Conservation (phyloP, 2,329 filamentous ascomycete species). For the Paraconiothyrium sp. region DNA sequence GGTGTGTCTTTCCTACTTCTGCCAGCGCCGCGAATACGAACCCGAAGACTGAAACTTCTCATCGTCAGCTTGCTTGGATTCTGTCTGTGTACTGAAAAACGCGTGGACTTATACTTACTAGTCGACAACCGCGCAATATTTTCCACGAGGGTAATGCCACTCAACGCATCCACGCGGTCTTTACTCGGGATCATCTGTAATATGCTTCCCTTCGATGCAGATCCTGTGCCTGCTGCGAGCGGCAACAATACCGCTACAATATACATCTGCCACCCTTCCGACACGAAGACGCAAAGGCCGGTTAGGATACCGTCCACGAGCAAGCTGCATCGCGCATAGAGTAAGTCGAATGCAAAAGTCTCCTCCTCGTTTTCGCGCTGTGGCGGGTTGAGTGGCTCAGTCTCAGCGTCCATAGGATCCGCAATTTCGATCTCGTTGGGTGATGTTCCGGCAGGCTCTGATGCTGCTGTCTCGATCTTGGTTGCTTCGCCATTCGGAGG, state of each 20-base stretch:
- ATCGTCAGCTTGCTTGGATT: not conserved
- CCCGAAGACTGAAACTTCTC: slow-evolving; percentile 69
- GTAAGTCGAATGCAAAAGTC: slow-evolving; percentile 70
- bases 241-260: slow-evolving; percentile 71
- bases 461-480: slow-evolving; percentile 22
- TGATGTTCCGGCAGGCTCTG: slow-evolving; percentile 35
- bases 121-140: slow-evolving; percentile 72
- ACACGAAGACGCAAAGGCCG: slow-evolving; percentile 69
- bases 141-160: slow-evolving; percentile 75
- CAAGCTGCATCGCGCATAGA: slow-evolving; percentile 73
- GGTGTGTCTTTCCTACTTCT: slow-evolving; percentile 65
- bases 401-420: slow-evolving; percentile 60
- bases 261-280: slow-evolving; percentile 73
- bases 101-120: slow-evolving; percentile 25
- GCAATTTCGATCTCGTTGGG: slow-evolving; percentile 50
- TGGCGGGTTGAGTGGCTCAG: slow-evolving; percentile 56
- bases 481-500: slow-evolving; percentile 11
- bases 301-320: slow-evolving; percentile 72
- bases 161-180: slow-evolving; percentile 72
- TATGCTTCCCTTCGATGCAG: slow-evolving; percentile 77
- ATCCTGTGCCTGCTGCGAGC: slow-evolving; percentile 73
- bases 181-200: slow-evolving; percentile 72
- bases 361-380: slow-evolving; percentile 52
- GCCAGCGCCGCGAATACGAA: slow-evolving; percentile 72
- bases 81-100: not conserved